phyloP scores from a whole-genome alignment of 768 basidiomycete species.

The Trametes cubensis region DNA sequence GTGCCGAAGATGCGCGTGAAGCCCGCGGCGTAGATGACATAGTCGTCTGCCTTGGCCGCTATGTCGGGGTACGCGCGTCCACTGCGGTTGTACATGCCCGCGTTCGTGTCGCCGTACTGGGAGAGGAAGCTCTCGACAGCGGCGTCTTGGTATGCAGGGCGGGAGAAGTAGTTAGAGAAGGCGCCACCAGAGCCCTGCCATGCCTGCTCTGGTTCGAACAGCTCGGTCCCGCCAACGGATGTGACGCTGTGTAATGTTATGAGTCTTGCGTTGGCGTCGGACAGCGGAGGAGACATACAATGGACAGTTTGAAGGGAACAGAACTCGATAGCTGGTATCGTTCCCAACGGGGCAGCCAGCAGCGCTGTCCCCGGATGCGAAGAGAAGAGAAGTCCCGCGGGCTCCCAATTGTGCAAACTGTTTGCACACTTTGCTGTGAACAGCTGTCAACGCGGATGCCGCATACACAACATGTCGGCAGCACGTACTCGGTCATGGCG shows the following conservation, averaged over 20 bases:
- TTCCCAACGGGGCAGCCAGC: slow-evolving; percentile 25
- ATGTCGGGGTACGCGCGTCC: slow-evolving; percentile 54
- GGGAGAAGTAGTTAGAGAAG: slow-evolving; percentile 39
- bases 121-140: slow-evolving; percentile 42
- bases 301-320: slow-evolving; percentile 41
- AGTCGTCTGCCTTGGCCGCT: slow-evolving; percentile 41
- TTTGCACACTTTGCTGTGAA: slow-evolving; percentile 38
- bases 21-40: slow-evolving; percentile 26
- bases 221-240: slow-evolving; percentile 39
- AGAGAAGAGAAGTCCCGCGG: slow-evolving; percentile 39
- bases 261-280: background rate
- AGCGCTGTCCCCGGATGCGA: slow-evolving; percentile 43
- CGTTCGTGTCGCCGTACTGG: slow-evolving; percentile 32
- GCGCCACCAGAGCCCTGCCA: slow-evolving; percentile 39
- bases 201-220: slow-evolving; percentile 33
- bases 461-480: background rate
- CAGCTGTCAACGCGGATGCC: background rate
- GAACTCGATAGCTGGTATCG: slow-evolving; percentile 38
- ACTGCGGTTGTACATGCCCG: slow-evolving; percentile 35
- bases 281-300: slow-evolving; percentile 28
- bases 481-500: slow-evolving; percentile 30
- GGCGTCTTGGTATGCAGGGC: slow-evolving; percentile 42
- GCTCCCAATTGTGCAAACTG: slow-evolving; percentile 40
- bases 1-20: slow-evolving; percentile 34
- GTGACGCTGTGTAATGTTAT: slow-evolving; percentile 33